A percentile compares a stretch with the other conserved stretches of the same genome.
Conservation (phyloP, 1,139 yeast genomes). For the Meyerozyma sp. region DNA sequence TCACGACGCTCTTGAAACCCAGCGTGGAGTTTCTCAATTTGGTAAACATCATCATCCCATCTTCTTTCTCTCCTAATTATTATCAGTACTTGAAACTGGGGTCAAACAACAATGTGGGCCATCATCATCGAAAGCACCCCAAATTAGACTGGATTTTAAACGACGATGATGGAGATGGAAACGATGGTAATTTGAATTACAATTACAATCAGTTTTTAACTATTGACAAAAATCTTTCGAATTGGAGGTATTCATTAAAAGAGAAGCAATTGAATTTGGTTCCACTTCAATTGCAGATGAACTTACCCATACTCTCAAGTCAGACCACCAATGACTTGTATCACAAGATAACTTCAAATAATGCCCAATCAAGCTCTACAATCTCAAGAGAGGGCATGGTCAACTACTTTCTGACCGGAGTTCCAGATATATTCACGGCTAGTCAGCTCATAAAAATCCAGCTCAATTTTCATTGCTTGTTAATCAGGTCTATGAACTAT, state of each 20-base stretch:
- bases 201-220: conserved; percentile 41
- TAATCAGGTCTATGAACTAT: conserved; percentile 42
- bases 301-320: conserved; percentile 25
- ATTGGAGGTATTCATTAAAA: conserved; percentile 40
- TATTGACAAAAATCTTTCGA: conserved; percentile 38
- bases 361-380: conserved; percentile 12
- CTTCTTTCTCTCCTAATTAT: conserved; percentile 45
- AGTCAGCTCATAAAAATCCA: conserved; percentile 39
- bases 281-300: conserved; percentile 31
- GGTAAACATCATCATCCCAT: conserved; percentile 43
- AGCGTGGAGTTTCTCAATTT: conserved; percentile 43
- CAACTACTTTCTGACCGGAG: conserved; percentile 27
- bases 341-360: conserved; percentile 23
- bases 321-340: conserved; percentile 24
- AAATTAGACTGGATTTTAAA: conserved; percentile 44
- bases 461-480: conserved; percentile 39
- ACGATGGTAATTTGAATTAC: conserved; percentile 46
- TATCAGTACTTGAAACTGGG: conserved; percentile 40
- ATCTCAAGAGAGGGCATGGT: conserved; percentile 26
- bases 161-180: conserved; percentile 48
- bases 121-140: conserved; percentile 18
- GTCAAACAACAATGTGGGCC: conserved; percentile 11
- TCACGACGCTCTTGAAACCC: conserved; percentile 35
- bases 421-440: conserved; percentile 39
- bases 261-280: conserved; percentile 22